Evolutionary conservation across 345 rosid species (phyloP).

Genomic region (Orychophragmus violaceus): DNA sequence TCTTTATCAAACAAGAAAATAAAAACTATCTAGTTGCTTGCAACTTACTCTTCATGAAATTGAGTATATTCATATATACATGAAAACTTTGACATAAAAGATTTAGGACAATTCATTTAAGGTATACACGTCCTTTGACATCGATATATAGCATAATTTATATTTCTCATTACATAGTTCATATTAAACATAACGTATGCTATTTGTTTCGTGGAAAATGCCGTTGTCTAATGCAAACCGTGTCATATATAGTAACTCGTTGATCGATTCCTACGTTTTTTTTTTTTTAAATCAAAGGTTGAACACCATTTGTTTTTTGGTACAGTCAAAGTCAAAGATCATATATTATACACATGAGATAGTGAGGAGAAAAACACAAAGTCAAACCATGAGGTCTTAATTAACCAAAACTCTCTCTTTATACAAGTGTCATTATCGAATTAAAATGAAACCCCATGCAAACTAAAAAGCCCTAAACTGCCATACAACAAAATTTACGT

Average conservation of each 20-base stretch:
- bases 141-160: not conserved
- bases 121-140: not conserved
- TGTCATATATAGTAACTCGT: constrained; percentile 14
- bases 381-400: constrained; percentile 3
- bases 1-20: not conserved
- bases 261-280: constrained; percentile 14
- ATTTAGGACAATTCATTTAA: not conserved
- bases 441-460: constrained; percentile 10
- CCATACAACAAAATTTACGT: not conserved
- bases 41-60: not conserved
- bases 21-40: not conserved
- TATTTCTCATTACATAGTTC: not conserved
- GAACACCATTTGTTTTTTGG: not conserved
- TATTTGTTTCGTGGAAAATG: not conserved
- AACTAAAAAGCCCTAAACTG: not conserved
- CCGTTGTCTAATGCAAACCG: constrained; percentile 17
- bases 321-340: constrained; percentile 23
- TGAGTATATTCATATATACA: not conserved
- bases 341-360: not conserved
- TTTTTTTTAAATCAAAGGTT: constrained; percentile 3
- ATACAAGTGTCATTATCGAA: not conserved
- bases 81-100: not conserved
- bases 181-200: not conserved
- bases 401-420: constrained; percentile 1
- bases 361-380: not conserved